A percentile compares a stretch with the other conserved stretches of the same genome.
Conservation (phyloP, 2,329 filamentous ascomycete species). For the Pyrenophora seminiperda region DNA sequence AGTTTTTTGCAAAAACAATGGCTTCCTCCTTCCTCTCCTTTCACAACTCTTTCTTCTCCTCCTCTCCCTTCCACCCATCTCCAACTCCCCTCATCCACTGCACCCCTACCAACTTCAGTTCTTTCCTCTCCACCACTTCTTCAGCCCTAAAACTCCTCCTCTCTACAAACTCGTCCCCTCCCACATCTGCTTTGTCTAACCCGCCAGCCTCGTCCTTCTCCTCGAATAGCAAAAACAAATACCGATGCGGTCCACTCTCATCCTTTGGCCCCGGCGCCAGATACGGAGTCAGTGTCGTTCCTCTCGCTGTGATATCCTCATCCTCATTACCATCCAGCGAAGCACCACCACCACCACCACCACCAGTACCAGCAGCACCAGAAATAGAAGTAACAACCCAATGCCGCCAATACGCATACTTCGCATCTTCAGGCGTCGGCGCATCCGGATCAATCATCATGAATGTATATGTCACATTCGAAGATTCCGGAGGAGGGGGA, state of each 20-base stretch:
- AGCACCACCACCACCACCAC: neutral
- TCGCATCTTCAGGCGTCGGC: constrained; percentile 61
- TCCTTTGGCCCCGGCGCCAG: constrained; percentile 44
- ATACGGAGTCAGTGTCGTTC: constrained; percentile 38
- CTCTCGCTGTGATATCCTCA: constrained; percentile 19
- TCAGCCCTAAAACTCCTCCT: constrained; percentile 35
- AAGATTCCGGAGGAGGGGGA: constrained; percentile 19
- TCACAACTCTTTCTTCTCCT: constrained; percentile 21
- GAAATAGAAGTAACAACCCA: constrained; percentile 52
- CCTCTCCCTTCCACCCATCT: constrained; percentile 40
- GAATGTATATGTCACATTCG: constrained; percentile 50
- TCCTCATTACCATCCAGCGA: constrained; percentile 1
- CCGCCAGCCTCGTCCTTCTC: constrained; percentile 31
- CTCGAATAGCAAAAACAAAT: constrained; percentile 39
- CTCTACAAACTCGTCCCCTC: constrained; percentile 46
- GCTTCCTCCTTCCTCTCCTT: neutral
- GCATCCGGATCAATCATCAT: constrained; percentile 61
- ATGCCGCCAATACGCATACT: constrained; percentile 62
- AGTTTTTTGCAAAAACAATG: no score
- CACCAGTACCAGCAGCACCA: neutral
- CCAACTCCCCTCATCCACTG: constrained; percentile 48
- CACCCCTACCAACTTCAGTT: constrained; percentile 40
- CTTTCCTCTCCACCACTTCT: constrained; percentile 31
- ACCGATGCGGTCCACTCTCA: constrained; percentile 44
- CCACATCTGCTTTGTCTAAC: constrained; percentile 38